Base-by-base conservation (phyloP, 768 basidiomycete species). In the Chalciporus chontae region DNA sequence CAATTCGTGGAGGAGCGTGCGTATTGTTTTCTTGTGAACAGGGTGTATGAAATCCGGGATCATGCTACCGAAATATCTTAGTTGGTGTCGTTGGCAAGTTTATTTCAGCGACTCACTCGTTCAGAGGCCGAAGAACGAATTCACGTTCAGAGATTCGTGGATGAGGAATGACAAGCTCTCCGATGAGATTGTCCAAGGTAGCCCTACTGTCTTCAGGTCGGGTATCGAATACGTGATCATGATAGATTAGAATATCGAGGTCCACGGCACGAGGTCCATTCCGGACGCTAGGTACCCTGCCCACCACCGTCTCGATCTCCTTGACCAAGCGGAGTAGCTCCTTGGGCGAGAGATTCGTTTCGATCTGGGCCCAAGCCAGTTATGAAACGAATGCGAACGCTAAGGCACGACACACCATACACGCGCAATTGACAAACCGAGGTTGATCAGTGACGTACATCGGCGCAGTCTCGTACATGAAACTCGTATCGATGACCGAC, bases 401-500 rank as follows among this genome's bases (percentile, higher is more conserved):
- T 8, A 11, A 8, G 13, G 2, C 9, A 36, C 40, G 40, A 75
- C 89, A 50, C 53, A 95, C 94, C 68, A 92, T 72, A 53, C 92
- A 88, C n/a, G 90, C 90, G 55, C 90, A 88, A 61, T 97, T 99
- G 51, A 88, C 78, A 69, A 97, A 98, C 31, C 75, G 71, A 11
- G 85, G 87, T 65, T 99, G 96, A 50, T 96, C 86, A 10, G 80
- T 80, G 38, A 95, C 87, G 64, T 99, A 98, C 96, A 99, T 98
- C 0, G 96, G 91, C 10, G 85, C 76, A 17, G 88, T 94, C 69
- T 97, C 88, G 64, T 97, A 98, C 72, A 97, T 64, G 69, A 93
- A 90, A 62, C 91, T 93, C 1, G 91, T 94, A 58, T 90, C 77
- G 18, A 84, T 67, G 24, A 95, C 73, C 14, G 60, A 61, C 2